Evolutionary conservation across 306 rosid genomes (phyloP), one percentile per base, ranked within the genome.

Genomic region (Dalbergia cochinchinensis): DNA sequence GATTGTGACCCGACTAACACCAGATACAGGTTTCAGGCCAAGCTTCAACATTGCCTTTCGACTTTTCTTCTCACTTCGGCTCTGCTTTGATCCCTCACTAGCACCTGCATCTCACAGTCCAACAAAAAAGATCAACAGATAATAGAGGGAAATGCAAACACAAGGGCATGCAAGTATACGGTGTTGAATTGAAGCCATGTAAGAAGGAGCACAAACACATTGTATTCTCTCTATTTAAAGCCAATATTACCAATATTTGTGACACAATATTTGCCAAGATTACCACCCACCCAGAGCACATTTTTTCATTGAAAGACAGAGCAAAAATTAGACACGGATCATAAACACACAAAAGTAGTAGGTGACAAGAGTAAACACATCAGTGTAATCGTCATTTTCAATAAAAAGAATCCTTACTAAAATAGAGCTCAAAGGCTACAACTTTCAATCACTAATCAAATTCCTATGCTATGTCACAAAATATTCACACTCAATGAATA

Each of bases 1-100:
- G 85, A 93, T 91, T 76, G 98, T 93, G 68, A 96, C 98, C 60
- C 99, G 85, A 78, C 94, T 90, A 71, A 96, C 97, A 54, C 99
- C 97, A 0, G 94, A 86, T 45, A 93, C 94, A 14, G 97, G 94
- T 79, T 90, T 91, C 89, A 96, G 85, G 16, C 99, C 99, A 8
- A 96, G 89, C 89, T 96, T 93, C 93, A 96, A 59, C 98, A 96
- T 91, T 16, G 98, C 99, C 82, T 96, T 96, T 67, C 98, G 89
- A 67, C 98, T 96, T 88, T 96, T 96, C 88, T 96, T 96, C 86
- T 96, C 99, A 12, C 98, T 96, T 85, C 98, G 86, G 93, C 97
- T 93, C 84, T 96, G 99, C 84, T 96, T 96, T 34, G 98, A 93
- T 61, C 91, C 87, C 71, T 91, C 99, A 65, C 80, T 53, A 20